Base-by-base conservation (phyloP, 352 stramenopile species). In the Pythium graminicola region DNA sequence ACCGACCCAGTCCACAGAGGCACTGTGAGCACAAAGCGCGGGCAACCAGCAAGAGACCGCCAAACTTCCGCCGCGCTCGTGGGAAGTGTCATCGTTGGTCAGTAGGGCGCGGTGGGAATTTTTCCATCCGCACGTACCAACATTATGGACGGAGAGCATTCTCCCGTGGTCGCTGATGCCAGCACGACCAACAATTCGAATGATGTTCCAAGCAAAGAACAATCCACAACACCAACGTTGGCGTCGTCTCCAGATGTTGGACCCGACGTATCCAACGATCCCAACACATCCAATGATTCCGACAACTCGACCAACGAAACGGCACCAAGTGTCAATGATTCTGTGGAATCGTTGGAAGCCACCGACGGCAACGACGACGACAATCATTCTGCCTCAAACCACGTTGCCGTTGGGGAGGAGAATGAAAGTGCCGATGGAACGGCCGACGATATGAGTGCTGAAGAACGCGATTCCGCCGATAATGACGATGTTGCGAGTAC, bases 21-120 rank as follows among this genome's bases (percentile, higher is more conserved):
- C 14, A 49, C 39, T 24, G 42, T 44, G 23, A 64, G 56, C 57
- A 59, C 57, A 64, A 59, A 64, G 57, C 50, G 57, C 49, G 57
- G 57, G 57, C 57, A 50, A 50, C 36, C 19, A 40, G 33, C 27
- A 38, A 22, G 17, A 19, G 31, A 29, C 17, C 19, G 47, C 7
- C 22, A 24, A 38, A 50, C 54, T 64, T 59, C 27, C 57, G 48
- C 57, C 42, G 47, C 49, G 57, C 49, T 59, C 50, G 43, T 29
- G 44, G 43, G 46, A 64, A 59, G 50, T 22, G 55, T 42, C 56
- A 54, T 28, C 35, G 33, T 57, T 27, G 50, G 53, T 49, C 39
- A 52, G 51, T 28, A 28, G 32, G 39, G 24, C 1, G 13, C 22
- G 24, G 22, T 38, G 10, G 20, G 7, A 50, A 26, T 24, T 29